These are phyloP conservation scores for Ophiocordyceps camponoti-leonardi DNA, from an alignment of 2,329 filamentous ascomycete genomes.

Conservation along the genomic window DNA sequence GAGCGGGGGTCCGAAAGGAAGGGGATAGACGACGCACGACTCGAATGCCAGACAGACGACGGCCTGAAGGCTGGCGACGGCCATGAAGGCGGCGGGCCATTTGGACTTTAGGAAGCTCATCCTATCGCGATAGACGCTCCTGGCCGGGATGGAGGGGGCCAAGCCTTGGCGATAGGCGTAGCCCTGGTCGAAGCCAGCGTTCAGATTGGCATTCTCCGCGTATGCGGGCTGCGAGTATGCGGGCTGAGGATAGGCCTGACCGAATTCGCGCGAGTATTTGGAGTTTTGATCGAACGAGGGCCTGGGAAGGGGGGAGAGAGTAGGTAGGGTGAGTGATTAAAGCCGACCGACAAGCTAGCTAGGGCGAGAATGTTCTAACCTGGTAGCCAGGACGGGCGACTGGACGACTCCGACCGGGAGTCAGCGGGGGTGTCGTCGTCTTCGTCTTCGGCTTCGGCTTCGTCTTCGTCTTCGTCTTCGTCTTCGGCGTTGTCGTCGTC, in stretches of 20 bases:
- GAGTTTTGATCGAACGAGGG: constrained; percentile 8
- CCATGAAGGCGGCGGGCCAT: constrained; percentile 81
- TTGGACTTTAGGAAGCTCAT: constrained; percentile 65
- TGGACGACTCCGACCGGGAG: constrained; percentile 19
- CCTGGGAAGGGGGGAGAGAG: neutral
- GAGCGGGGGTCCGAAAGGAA: constrained; percentile 4
- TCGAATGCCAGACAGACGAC: constrained; percentile 69
- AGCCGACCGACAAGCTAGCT: no score
- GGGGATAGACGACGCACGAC: constrained; percentile 40
- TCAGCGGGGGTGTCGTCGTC: constrained; percentile 6
- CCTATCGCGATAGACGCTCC: constrained; percentile 13
- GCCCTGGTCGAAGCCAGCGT: constrained; percentile 15
- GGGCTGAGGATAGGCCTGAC: constrained; percentile 16
- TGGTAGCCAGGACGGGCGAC: constrained; percentile 20
- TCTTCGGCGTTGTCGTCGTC: neutral
- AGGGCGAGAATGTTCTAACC: constrained; percentile 19
- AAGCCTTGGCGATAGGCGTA: constrained; percentile 21
- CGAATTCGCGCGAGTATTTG: constrained; percentile 14
- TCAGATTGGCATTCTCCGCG: constrained; percentile 10
- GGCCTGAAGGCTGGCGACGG: constrained; percentile 58
- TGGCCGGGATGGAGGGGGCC: constrained; percentile 13
- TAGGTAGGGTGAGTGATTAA: neutral
- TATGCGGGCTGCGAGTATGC: constrained; percentile 10
- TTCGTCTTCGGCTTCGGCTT: neutral
- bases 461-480: neutral